Evolutionary conservation across 2,329 filamentous ascomycete genomes (phyloP).

Genomic region (Teratosphaeria gauchensis): DNA sequence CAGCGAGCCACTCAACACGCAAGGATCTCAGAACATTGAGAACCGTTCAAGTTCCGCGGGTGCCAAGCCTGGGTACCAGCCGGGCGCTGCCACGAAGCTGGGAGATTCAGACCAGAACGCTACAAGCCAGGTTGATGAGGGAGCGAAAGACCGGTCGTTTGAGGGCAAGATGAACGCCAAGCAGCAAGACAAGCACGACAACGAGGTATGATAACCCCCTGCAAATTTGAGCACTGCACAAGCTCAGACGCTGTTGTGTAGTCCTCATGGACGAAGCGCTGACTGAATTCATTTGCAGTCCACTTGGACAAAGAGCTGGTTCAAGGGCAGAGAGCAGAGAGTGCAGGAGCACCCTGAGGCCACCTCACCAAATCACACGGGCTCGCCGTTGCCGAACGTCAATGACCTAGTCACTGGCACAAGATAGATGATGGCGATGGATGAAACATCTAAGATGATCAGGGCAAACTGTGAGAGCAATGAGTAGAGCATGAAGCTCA

Average conservation of each 20-base stretch:
- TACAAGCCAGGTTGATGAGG: background rate
- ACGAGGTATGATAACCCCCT: background rate
- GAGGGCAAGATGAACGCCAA: background rate
- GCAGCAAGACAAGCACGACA: background rate
- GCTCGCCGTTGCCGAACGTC: background rate
- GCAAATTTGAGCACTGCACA: background rate
- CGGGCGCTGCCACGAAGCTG: background rate
- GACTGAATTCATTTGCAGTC: background rate
- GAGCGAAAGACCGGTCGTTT: background rate
- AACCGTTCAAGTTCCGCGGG: background rate
- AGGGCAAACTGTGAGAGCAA: background rate
- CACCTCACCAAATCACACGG: background rate
- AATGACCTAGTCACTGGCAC: background rate
- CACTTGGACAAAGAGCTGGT: background rate
- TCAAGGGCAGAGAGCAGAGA: background rate
- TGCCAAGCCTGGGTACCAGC: background rate
- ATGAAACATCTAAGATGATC: background rate
- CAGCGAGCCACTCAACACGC: background rate
- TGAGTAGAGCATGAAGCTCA: background rate
- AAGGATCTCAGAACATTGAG: background rate
- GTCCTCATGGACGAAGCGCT: background rate
- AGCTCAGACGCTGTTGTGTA: background rate
- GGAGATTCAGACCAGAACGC: background rate
- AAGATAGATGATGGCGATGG: background rate
- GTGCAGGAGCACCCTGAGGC: background rate